Evolutionary conservation across 2,329 filamentous ascomycete species (phyloP).

Genomic region (Aspergillus oerlinghausenensis): DNA sequence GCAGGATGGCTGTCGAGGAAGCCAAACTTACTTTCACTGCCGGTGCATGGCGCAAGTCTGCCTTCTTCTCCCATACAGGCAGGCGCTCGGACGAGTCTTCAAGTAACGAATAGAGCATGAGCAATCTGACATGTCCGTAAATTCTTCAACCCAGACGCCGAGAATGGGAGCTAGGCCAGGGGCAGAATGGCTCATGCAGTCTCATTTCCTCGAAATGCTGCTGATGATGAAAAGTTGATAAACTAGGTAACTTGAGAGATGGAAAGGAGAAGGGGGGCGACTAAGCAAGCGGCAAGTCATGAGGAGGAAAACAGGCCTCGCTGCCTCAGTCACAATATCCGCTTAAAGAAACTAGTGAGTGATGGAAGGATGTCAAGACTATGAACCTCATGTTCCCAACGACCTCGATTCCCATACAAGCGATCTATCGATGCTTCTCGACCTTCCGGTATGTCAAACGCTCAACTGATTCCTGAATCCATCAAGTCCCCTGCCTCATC

Average conservation of each 20-base stretch:
- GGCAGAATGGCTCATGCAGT: background rate
- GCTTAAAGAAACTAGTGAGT: background rate
- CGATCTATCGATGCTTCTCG: background rate
- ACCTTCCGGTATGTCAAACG: background rate
- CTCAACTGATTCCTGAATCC: background rate
- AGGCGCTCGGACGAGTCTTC: background rate
- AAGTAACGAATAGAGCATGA: background rate
- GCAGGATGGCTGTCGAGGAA: background rate
- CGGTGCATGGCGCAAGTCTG: slow-evolving; percentile 11
- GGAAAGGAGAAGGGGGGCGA: background rate
- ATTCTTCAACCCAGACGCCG: background rate
- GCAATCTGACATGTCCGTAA: background rate
- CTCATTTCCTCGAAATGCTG: background rate
- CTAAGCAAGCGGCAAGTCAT: background rate
- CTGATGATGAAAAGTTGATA: background rate
- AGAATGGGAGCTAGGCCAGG: background rate
- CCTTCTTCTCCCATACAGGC: slow-evolving; percentile 3
- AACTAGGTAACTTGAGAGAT: background rate
- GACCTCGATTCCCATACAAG: background rate
- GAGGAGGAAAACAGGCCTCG: background rate
- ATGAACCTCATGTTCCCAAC: too few relatives aligned
- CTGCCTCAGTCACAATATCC: background rate
- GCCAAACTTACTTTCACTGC: slow-evolving; percentile 4
- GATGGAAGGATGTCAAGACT: background rate
- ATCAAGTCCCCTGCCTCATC: background rate